Evolutionary conservation across 345 rosid genomes (phyloP).

Genomic region (Acer negundo): DNA sequence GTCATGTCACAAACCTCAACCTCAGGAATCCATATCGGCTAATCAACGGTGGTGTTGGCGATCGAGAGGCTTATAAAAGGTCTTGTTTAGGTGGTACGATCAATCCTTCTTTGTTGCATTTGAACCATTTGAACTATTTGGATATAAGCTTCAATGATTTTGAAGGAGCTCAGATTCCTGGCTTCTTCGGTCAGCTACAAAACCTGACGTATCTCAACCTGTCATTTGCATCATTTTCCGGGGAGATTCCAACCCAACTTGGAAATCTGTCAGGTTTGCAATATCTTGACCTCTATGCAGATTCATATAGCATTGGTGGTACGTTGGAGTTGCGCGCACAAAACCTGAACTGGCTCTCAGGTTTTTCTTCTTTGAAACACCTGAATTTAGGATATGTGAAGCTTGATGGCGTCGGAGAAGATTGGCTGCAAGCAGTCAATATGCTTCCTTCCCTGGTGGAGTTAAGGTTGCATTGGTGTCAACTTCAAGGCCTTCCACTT

Average conservation of each 20-base stretch:
- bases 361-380: constrained; percentile 40
- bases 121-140: constrained; percentile 22
- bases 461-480: constrained; percentile 34
- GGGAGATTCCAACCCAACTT: constrained; percentile 33
- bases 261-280: constrained; percentile 27
- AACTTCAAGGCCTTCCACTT: constrained; percentile 39
- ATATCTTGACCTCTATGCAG: constrained; percentile 26
- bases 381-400: constrained; percentile 45
- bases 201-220: constrained; percentile 37
- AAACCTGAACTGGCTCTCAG: constrained; percentile 43
- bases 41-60: constrained; percentile 14
- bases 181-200: constrained; percentile 25
- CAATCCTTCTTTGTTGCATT: constrained; percentile 24
- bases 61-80: constrained; percentile 11
- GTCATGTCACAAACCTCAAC: constrained; percentile 19
- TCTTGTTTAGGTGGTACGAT: constrained; percentile 35
- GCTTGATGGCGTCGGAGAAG: constrained; percentile 28
- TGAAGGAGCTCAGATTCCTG: constrained; percentile 29
- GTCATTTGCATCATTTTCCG: constrained; percentile 28
- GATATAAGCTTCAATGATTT: constrained; percentile 43
- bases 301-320: constrained; percentile 27
- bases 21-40: constrained; percentile 26
- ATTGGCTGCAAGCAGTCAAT: constrained; percentile 45
- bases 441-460: constrained; percentile 42
- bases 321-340: constrained; percentile 11